Evolutionary conservation across 768 basidiomycete species (phyloP).

Genomic region (Boletus patriciae): DNA sequence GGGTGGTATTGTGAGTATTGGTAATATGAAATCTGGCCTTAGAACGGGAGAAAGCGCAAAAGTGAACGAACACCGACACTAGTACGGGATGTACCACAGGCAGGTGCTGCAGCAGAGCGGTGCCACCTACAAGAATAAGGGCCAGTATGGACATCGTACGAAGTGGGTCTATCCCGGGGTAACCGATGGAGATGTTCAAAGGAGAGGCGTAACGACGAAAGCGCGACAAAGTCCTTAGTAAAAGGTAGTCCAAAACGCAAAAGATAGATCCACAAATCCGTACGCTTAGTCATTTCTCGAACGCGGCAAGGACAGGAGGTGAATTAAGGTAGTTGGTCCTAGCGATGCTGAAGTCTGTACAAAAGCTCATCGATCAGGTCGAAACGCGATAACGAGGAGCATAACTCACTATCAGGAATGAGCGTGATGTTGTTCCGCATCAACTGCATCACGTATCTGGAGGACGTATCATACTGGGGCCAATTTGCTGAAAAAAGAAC

Average conservation of each 20-base stretch:
- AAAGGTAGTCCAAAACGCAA: too few relatives aligned
- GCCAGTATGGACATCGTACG: too few relatives aligned
- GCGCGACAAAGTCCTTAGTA: neutral
- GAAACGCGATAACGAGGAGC: neutral
- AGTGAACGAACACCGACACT: too few relatives aligned
- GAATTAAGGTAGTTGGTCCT: slow-evolving; percentile 19
- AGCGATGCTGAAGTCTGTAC: slow-evolving; percentile 7
- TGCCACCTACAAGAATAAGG: too few relatives aligned
- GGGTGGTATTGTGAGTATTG: neutral
- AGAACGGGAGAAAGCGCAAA: too few relatives aligned
- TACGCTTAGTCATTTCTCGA: slow-evolving; percentile 13
- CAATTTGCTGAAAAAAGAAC: slow-evolving; percentile 30
- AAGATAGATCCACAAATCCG: neutral
- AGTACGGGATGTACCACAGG: too few relatives aligned
- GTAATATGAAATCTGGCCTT: too few relatives aligned
- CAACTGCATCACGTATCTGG: slow-evolving; percentile 47
- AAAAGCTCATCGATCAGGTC: neutral
- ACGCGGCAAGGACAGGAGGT: slow-evolving; percentile 11
- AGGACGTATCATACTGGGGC: slow-evolving; percentile 42
- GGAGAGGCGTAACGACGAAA: neutral
- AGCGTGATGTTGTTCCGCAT: slow-evolving; percentile 52
- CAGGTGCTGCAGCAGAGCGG: too few relatives aligned
- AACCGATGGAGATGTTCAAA: neutral
- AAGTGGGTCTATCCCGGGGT: too few relatives aligned
- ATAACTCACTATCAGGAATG: slow-evolving; percentile 48